Evolutionary conservation across 2,329 filamentous ascomycete genomes (phyloP), one percentile per base, ranked within the genome.

Genomic region (Colletotrichum chrysophilum): DNA sequence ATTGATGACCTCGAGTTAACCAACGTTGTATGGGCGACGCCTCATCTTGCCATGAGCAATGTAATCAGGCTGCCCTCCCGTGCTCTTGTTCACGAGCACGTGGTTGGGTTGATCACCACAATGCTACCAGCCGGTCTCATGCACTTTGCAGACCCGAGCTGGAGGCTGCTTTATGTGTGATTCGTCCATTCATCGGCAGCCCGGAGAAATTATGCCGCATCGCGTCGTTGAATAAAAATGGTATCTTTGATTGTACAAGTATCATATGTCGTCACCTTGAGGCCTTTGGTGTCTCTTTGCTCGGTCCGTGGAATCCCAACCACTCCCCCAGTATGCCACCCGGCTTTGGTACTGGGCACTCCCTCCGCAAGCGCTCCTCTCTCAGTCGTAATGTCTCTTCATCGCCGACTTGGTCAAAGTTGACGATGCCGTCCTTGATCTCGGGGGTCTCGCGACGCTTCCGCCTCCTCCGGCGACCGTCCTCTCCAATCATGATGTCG

Each of bases 301-400:
- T 77, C 56, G 74, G 71, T 18, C 72, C 77, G 79, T 89, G 90
- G 82, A 96, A 94, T 0, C 95, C 95, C 77, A 97, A 85, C 79
- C 96, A 88, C 81, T 94, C 91, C 14, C 94, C 95, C 61, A 98
- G 86, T 38, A 96, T 86, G 4, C 96, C 96, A 36, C 92, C 89
- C 0, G 97, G 96, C 85, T 98, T 98, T 7, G 97, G 97, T 14
- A 99, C 93, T 0, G 97, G 97, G 82, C 97, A 99, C 83, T 97
- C 95, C 80, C 95, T 90, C 81, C 89, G 89, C 61, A 85, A 81
- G 70, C 86, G 88, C 83, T 88, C 78, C 81, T 86, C 77, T 62
- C 76, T 56, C n/a, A 74, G 43, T 62, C 77, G 60, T 75, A 74
- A 13, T 78, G 71, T 76, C 78, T 87, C 81, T 79, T 88, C 85